These are phyloP conservation scores for Aeschynomene evenia DNA, from an alignment of 306 rosid genomes.

Conservation along the genomic window DNA sequence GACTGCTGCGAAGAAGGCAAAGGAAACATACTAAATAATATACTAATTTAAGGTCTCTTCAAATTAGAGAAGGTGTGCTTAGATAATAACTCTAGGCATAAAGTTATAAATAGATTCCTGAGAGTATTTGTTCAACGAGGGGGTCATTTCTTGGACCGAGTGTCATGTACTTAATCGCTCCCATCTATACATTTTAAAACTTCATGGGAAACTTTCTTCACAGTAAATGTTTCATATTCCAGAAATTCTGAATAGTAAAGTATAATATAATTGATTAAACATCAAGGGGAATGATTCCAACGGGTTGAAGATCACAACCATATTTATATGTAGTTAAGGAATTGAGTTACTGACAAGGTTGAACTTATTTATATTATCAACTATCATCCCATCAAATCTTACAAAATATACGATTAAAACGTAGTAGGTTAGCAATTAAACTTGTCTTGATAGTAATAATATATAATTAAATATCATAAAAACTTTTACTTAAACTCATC, in stretches of 20 bases:
- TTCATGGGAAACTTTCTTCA: neutral
- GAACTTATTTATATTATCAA: too few species aligned
- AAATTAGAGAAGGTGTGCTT: neutral
- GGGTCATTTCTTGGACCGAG: neutral
- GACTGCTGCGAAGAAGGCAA: neutral
- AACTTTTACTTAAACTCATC: too few species aligned
- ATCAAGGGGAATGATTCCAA: neutral
- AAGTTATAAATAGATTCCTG: neutral
- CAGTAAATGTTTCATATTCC: neutral
- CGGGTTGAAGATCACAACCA: too few species aligned
- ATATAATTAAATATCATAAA: too few species aligned
- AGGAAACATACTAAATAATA: neutral
- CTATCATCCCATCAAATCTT: too few species aligned
- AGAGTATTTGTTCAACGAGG: neutral
- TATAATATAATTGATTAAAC: too few species aligned
- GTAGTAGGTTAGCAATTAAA: too few species aligned
- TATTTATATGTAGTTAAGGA: too few species aligned
- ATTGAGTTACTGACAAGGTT: too few species aligned
- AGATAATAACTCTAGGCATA: neutral
- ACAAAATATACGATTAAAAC: too few species aligned
- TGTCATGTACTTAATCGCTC: neutral
- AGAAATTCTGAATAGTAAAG: neutral
- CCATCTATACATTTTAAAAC: neutral
- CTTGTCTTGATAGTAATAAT: too few species aligned
- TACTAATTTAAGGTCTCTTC: neutral